Percentiles rank a stretch among this genome's conserved stretches.
Conservation (phyloP, 2,329 filamentous ascomycete genomes). For the Calonectria honghensis region DNA sequence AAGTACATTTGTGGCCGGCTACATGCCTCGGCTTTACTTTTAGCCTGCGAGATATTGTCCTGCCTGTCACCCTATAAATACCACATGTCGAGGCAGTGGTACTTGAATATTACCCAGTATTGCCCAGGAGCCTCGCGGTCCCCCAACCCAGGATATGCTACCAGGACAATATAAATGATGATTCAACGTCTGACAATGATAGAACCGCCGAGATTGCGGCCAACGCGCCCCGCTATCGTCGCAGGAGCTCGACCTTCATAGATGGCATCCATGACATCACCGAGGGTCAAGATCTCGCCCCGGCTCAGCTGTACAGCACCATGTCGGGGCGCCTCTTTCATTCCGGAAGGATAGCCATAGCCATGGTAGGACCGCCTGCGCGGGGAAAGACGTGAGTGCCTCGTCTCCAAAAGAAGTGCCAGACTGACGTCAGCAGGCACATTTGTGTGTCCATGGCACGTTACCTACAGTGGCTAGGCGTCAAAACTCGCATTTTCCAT, state of each 20-base stretch:
- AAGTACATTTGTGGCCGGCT: neutral
- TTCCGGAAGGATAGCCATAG: constrained; percentile 96
- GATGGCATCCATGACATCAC: constrained; percentile 97
- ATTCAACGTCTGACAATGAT: constrained; percentile 46
- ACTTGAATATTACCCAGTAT: neutral
- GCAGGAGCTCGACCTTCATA: constrained; percentile 96
- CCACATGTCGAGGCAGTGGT: neutral
- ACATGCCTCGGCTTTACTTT: neutral
- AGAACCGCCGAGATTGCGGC: constrained; percentile 95
- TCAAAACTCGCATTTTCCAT: constrained; percentile 98
- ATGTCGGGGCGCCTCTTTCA: constrained; percentile 98
- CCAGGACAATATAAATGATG: constrained; percentile 13
- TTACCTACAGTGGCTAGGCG: constrained; percentile 96
- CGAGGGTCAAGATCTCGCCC: constrained; percentile 88
- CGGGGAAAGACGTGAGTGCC: constrained; percentile 90
- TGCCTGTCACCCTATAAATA: neutral
- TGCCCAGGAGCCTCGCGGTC: neutral
- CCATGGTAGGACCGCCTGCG: constrained; percentile 95
- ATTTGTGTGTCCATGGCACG: constrained; percentile 96
- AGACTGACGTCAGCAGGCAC: constrained; percentile 73
- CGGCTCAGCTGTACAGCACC: constrained; percentile 97
- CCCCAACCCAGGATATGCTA: neutral
- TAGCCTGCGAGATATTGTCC: neutral
- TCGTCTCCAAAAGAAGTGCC: neutral
- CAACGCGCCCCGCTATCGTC: constrained; percentile 90